These are phyloP conservation scores for Pelargonium australe DNA, from an alignment of 441 rosid species.

Conservation along the genomic window DNA sequence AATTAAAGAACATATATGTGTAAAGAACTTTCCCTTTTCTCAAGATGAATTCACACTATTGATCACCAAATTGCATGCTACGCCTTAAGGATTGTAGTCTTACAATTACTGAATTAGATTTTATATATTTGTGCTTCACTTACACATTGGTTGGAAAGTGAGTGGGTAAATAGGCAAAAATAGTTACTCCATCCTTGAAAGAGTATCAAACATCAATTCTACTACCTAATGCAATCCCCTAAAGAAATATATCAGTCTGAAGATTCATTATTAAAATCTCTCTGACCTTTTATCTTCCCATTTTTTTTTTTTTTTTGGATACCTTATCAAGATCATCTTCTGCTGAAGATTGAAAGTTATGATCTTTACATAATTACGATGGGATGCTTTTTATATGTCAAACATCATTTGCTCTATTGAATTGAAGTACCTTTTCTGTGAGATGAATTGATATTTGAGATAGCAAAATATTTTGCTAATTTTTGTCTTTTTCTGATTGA, in stretches of 20 bases:
- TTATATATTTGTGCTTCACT: background rate
- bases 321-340: background rate
- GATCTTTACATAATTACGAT: background rate
- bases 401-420: background rate
- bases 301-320: background rate
- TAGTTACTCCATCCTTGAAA: background rate
- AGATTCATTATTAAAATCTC: background rate
- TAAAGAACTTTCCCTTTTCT: background rate
- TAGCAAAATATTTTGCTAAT: background rate
- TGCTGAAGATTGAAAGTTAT: background rate
- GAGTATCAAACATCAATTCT: background rate
- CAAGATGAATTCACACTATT: background rate
- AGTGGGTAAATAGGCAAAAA: background rate
- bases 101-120: background rate
- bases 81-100: background rate
- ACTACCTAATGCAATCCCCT: background rate
- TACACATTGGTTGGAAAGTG: background rate
- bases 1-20: background rate
- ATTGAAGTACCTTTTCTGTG: background rate
- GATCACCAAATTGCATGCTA: background rate
- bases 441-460: background rate
- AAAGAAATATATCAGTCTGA: background rate
- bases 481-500: conserved; percentile 11
- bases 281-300: background rate
- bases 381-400: background rate